Conservation (phyloP, 2,329 filamentous ascomycete species). For the Waltergamsia citrina region DNA sequence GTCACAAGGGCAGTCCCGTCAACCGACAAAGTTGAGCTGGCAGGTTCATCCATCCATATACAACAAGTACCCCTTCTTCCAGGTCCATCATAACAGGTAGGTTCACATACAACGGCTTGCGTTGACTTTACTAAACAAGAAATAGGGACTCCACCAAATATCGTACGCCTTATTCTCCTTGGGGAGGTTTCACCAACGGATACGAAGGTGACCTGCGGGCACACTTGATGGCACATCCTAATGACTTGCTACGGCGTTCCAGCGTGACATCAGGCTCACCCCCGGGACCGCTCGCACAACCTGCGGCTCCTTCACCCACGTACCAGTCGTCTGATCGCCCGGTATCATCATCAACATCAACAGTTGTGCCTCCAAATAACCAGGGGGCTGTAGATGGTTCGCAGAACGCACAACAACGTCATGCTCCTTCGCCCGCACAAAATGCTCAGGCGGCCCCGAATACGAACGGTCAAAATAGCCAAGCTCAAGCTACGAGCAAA, state of each 20-base stretch:
- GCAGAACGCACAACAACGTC: no score
- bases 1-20: conserved; percentile 5
- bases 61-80: conserved; percentile 49
- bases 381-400: no score
- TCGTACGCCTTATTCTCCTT: conserved; percentile 47
- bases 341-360: background rate
- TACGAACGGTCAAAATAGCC: background rate
- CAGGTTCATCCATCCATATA: conserved; percentile 30
- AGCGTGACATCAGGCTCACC: conserved; percentile 6
- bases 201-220: conserved; percentile 44
- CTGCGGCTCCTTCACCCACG: background rate
- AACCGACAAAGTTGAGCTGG: conserved; percentile 19
- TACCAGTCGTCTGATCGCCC: no score
- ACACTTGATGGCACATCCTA: conserved; percentile 27
- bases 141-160: conserved; percentile 45
- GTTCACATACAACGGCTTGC: conserved; percentile 7
- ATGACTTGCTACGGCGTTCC: conserved; percentile 17
- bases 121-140: background rate
- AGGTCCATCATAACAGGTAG: conserved; percentile 50
- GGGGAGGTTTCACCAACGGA: conserved; percentile 51
- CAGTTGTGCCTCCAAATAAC: background rate
- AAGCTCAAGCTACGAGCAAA: background rate
- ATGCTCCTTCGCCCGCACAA: no score
- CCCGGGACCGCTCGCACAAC: background rate
- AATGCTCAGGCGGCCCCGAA: no score